A percentile compares a stretch with the other conserved stretches of the same genome.
Conservation (phyloP, 176 grass and related monocot species). For the Ensete glaucum region DNA sequence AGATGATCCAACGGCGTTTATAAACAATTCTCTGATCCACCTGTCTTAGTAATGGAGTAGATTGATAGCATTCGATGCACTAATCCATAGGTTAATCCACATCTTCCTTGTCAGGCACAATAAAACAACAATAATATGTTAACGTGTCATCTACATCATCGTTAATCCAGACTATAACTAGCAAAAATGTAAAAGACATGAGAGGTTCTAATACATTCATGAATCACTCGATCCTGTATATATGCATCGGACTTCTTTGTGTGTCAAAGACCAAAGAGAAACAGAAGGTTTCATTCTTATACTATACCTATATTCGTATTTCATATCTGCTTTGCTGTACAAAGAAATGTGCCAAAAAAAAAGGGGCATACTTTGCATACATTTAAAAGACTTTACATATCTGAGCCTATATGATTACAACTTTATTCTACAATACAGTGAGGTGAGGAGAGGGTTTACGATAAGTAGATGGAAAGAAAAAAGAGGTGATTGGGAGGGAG, state of each 20-base stretch:
- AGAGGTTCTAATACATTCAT: too few species aligned
- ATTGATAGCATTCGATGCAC: conserved; percentile 95
- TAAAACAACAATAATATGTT: too few species aligned
- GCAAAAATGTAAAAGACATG: too few species aligned
- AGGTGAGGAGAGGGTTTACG: neutral
- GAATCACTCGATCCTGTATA: too few species aligned
- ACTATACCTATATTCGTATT: neutral
- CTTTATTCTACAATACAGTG: neutral
- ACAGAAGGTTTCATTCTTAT: neutral
- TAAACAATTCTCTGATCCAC: conserved; percentile 62
- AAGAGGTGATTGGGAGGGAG: neutral
- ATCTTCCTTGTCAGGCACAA: too few species aligned
- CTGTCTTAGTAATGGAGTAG: conserved; percentile 97
- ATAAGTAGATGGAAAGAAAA: neutral
- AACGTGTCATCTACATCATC: too few species aligned
- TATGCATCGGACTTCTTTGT: too few species aligned
- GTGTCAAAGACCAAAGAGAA: neutral
- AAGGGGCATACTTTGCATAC: neutral
- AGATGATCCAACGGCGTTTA: conserved; percentile 88
- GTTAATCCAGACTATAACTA: too few species aligned
- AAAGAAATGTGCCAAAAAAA: neutral
- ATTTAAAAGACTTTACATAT: neutral
- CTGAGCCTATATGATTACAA: neutral
- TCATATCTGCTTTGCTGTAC: neutral
- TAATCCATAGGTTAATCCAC: conserved; percentile 56